Evolutionary conservation across 192 early-diverging fungal genomes (phyloP), one percentile per base, ranked within the genome.

Genomic region (Umbelopsis ramanniana): DNA sequence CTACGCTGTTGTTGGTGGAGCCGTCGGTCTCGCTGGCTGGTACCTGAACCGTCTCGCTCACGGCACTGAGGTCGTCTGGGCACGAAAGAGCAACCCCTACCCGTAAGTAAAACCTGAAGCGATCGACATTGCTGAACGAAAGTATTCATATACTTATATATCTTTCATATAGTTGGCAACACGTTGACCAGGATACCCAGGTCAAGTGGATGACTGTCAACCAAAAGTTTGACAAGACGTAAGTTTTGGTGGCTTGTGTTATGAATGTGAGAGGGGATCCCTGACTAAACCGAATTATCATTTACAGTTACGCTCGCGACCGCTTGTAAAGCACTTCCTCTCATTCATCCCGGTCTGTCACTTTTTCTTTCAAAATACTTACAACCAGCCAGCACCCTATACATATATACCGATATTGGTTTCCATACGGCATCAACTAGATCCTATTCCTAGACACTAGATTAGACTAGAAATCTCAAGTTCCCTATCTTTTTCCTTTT

Each of bases 11-110:
- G 72, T 81, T 48, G 76, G 68, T 68, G 71, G 73, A 74, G 79
- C 76, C 29, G 75, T 82, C 73, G 85, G 85, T 75, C 77, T 83
- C 70, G 81, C 85, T 72, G 72, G 74, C 47, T 88, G 85, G 85
- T 88, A 86, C 72, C 76, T 88, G 24, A 77, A 80, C 55, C 84
- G 85, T 68, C 76, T 88, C 23, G 86, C 86, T 75, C 82, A 84
- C 71, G 84, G 85, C 47, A 85, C 86, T 76, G 86, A 88, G 68
- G 85, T 86, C 73, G 81, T 84, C 71, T 88, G 87, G 87, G 87
- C 86, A 66, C 73, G 75, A 55, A 76, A 55, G 53, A 73, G 63
- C 50, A 80, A 80, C 72, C 78, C 78, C 68, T 76, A 73, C 73
- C 81, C 74, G 79, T 81, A 77, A 74, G 72, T 77, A 14, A 47